phyloP scores from a whole-genome alignment of 768 basidiomycete genomes.

The Suillus clintonianus region DNA sequence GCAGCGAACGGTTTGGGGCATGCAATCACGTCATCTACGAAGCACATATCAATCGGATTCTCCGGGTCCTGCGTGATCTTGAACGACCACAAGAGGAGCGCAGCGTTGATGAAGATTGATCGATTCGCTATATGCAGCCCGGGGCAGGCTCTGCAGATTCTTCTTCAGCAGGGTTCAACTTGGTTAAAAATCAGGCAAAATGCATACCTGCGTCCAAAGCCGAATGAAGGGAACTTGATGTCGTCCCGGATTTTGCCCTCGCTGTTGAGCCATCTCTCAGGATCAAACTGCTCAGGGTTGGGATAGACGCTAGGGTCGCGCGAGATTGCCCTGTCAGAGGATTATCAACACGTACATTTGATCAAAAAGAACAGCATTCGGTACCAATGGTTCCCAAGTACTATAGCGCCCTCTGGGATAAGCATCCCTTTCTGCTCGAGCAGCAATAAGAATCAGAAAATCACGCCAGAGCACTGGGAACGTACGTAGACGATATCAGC shows the following conservation, averaged over 20 bases:
- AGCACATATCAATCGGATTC: conserved; percentile 61
- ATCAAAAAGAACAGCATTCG: too few species aligned
- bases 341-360: too few species aligned
- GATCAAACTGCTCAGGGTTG: conserved; percentile 61
- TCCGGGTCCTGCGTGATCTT: conserved; percentile 50
- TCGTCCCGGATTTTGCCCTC: conserved; percentile 47
- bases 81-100: conserved; percentile 72
- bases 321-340: too few species aligned
- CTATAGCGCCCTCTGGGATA: too few species aligned
- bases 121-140: conserved; percentile 62
- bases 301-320: too few species aligned
- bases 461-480: background rate
- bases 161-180: background rate
- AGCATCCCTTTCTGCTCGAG: conserved; percentile 33
- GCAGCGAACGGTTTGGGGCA: conserved; percentile 66
- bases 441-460: background rate
- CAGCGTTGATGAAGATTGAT: conserved; percentile 67
- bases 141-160: conserved; percentile 52
- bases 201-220: conserved; percentile 48
- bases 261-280: conserved; percentile 54
- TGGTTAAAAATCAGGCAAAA: background rate
- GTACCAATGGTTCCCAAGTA: too few species aligned
- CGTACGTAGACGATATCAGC: conserved; percentile 64
- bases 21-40: conserved; percentile 63
- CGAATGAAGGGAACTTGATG: too few species aligned